Base-by-base conservation (phyloP, 345 rosid genomes). In the Alliaria petiolata region DNA sequence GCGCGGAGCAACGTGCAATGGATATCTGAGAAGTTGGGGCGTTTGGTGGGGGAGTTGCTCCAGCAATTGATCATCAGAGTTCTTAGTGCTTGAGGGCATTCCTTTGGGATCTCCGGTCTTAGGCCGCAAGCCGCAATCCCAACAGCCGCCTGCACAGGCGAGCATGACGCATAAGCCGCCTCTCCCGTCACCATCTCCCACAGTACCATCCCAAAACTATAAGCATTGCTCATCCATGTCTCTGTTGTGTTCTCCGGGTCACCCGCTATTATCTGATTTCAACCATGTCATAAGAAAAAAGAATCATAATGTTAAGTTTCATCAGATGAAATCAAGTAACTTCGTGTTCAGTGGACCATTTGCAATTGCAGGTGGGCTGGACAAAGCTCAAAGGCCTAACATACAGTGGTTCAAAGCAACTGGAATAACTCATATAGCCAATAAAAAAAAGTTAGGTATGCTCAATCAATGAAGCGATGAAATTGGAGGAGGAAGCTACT, bases 111-210 rank as follows among this genome's bases (percentile, higher is more conserved):
- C 22, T 93, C 98, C 0, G 98, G 98, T 78, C 98, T 81, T 25
- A 93, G 81, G 22, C 97, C 95, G 58, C 97, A 93, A 56, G 98
- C 96, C 14, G 98, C 98, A 31, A 93, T 93, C 35, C 95, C 98
- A 12, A 93, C 98, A 0, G 96, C 96, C 1, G 98, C 97, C 78
- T 93, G 98, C 64, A 93, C 97, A 0, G 98, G 98, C 34, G 98
- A 93, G 79, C 82, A 91, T 62, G 93, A 79, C 2, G 88, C 74
- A 63, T 93, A 93, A 43, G 98, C 98, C 3, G 87, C 85, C 81
- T 93, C 97, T 16, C 97, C 97, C 0, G 95, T 82, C 67, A 93
- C 91, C 96, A 86, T 89, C 81, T 93, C 98, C 98, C 98, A 93
- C 45, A 89, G 57, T 65, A 93, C 87, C 98, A 93, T 93, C 38